Base-by-base conservation (phyloP, 257 asterid species). In the Fraxinus excelsior region DNA sequence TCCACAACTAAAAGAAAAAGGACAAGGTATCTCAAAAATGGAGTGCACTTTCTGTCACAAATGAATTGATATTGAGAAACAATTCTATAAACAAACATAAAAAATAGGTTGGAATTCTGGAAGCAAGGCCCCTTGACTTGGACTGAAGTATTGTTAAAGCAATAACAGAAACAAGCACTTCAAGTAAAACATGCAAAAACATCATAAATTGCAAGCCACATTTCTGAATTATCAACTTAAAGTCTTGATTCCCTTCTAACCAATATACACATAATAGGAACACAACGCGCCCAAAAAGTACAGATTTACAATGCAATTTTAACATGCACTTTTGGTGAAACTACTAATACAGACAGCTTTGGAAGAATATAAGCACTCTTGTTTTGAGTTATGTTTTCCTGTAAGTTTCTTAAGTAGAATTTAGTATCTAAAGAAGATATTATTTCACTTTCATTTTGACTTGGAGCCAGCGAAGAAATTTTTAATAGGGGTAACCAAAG, bases 141-240 rank as follows among this genome's bases (percentile, higher is more conserved):
- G 49, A 34, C 68, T 29, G 77, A 76, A 53, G 64, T 18, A 53
- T 5, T 53, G 73, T 68, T 49, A 31, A 31, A 7, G 42, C 38
- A 49, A 68, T 32, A 65, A 35, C 26, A 70, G 60, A 65, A 66
- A 64, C 44, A 72, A 14, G 49, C 51, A 71, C 53, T 19, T 37
- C 23, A 6, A 19, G 26, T 53, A 53, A 53, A 53, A 51, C 49
- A 26, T 51, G 10, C 56, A 71, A 53, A 21, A 72, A 72, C 34
- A 64, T 38, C 35, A 35, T 71, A 44, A 19, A 34, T 74, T 51
- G 34, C 71, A 53, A 60, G 51, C 29, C 66, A 73, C 13, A 70
- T 46, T 13, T 14, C 65, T 14, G 14, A 31, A 76, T 73, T 38
- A 72, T 79, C 70, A 73, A 37, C 64, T 73, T 58, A 31, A 42